phyloP scores from a whole-genome alignment of 345 rosid species.

The Hibiscus syriacus region DNA sequence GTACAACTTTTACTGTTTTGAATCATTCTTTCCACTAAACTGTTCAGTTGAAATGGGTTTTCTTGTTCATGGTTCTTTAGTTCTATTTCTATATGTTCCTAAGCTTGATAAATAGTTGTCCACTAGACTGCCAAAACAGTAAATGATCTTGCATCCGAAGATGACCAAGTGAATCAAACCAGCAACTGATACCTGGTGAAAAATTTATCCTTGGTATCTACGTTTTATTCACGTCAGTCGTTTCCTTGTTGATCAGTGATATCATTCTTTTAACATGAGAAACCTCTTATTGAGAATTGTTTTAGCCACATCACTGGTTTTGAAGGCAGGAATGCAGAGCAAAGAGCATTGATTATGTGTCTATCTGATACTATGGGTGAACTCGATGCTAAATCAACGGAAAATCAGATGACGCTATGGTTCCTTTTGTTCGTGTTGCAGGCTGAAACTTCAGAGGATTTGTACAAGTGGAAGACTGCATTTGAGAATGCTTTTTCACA shows the following conservation, averaged over 20 bases:
- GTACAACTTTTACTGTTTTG: neutral
- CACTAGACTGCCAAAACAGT: neutral
- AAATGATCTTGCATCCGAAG: neutral
- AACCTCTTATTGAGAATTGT: neutral
- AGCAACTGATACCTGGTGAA: neutral
- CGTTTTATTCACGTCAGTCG: neutral
- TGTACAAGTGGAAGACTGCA: constrained; percentile 81
- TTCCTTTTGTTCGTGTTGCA: constrained; percentile 21
- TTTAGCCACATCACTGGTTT: neutral
- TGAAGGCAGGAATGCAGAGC: neutral
- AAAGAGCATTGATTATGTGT: neutral
- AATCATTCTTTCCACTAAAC: neutral
- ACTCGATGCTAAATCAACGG: no score
- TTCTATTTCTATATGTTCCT: neutral
- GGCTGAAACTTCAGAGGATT: constrained; percentile 88
- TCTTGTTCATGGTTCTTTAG: neutral
- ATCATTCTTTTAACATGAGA: neutral
- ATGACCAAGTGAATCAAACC: neutral
- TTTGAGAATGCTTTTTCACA: constrained; percentile 81
- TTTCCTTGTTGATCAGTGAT: neutral
- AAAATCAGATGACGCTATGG: constrained; percentile 1
- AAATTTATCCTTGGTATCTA: neutral
- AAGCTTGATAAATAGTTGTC: neutral
- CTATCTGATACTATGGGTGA: neutral
- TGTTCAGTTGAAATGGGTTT: neutral